Evolutionary conservation across 2,329 filamentous ascomycete species (phyloP), one percentile per base, ranked within the genome.

Genomic region (Ilyonectria robusta): DNA sequence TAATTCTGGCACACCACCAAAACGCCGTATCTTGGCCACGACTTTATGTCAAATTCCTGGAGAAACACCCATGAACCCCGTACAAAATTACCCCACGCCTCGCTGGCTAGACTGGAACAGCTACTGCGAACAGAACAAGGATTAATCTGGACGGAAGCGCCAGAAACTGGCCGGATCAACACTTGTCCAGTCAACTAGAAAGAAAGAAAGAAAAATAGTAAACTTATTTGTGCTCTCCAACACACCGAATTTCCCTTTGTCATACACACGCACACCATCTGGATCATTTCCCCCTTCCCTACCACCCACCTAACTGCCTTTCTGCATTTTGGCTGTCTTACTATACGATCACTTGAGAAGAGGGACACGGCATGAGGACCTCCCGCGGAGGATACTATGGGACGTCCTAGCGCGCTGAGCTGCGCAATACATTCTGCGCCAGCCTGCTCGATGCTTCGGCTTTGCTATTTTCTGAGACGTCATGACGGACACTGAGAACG

Each of bases 221-320:
- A 71, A 71, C 67, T 65, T 65, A 68, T 69, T 65, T 67, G 66
- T 68, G 67, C 51, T 65, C 44, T 50, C 54, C 59, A 54, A 59
- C 65, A 65, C 67, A 55, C 54, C 57, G n/a, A 31, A 59, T 69
- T 74, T 75, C 72, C 67, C 67, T 75, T 75, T 75, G 73, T 74
- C 58, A 71, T 68, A 59, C 69, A 67, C 53, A 59, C 26, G 13
- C 50, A 55, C 62, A 65, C 50, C 65, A 70, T 61, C 73, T 71
- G 72, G 72, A 73, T 69, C 65, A 62, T 68, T 64, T 67, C 59
- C 71, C 58, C 51, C 57, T 68, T 70, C 53, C 62, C 66, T 60
- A 70, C 63, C 68, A 66, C 65, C 37, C 47, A 62, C 62, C 48
- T 31, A 67, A 65, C 65, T 71, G 65, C 66, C 67, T 59, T 69